These are phyloP conservation scores for Malus hybrid DNA, from an alignment of 331 rosid species.

Conservation along the genomic window DNA sequence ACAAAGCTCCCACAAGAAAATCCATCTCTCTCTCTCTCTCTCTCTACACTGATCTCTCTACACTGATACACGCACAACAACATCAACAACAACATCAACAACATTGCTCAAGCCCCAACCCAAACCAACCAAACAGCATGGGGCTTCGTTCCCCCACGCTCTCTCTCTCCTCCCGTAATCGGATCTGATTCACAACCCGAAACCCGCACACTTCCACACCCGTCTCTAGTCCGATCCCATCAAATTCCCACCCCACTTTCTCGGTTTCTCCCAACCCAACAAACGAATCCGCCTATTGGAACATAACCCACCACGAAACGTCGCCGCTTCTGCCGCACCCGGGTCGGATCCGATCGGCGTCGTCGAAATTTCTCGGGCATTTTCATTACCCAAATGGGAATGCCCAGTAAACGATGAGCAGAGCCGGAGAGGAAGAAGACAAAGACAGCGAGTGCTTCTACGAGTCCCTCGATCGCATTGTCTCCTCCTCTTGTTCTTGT, in stretches of 20 bases:
- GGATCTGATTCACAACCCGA: conserved; percentile 60
- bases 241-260: conserved; percentile 5
- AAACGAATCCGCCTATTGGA: not conserved
- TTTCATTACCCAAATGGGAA: conserved; percentile 53
- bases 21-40: not conserved
- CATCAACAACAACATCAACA: not conserved
- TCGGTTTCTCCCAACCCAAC: not conserved
- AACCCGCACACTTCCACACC: conserved; percentile 21
- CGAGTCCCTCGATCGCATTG: conserved; percentile 88
- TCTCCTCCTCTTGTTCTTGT: conserved; percentile 77
- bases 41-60: not conserved
- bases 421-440: conserved; percentile 49
- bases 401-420: conserved; percentile 77
- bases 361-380: conserved; percentile 21
- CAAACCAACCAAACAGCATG: conserved; percentile 40
- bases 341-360: conserved; percentile 41
- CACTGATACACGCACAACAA: not conserved
- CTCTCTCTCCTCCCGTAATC: conserved; percentile 24
- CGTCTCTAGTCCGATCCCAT: conserved; percentile 33
- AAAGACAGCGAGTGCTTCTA: conserved; percentile 55
- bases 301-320: not conserved
- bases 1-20: not conserved
- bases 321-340: not conserved
- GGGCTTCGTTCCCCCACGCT: conserved; percentile 52
- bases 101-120: conserved; percentile 33